phyloP scores from a whole-genome alignment of 805 yeast species.

The Kodamaea neixiangensis region DNA sequence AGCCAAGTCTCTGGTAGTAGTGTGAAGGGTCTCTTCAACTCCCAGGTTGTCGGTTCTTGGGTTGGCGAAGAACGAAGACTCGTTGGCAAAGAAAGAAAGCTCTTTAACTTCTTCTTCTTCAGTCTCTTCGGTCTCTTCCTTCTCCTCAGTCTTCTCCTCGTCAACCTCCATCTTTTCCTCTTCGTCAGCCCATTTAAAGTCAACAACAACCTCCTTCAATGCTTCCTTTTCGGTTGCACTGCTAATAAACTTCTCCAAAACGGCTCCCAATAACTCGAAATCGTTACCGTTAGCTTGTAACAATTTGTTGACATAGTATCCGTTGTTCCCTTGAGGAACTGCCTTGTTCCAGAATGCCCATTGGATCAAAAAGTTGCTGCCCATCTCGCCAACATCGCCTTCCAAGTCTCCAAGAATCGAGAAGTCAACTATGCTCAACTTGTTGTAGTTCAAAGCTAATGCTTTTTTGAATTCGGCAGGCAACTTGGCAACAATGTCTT shows the following conservation, averaged over 20 bases:
- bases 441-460: conserved; percentile 53
- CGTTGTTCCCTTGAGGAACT: conserved; percentile 55
- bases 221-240: conserved; percentile 51
- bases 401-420: conserved; percentile 64
- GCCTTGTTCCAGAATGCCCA: conserved; percentile 77
- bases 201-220: conserved; percentile 37
- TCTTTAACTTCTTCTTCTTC: conserved; percentile 29
- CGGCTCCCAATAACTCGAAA: conserved; percentile 76
- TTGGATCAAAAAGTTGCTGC: conserved; percentile 65
- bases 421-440: conserved; percentile 61
- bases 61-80: conserved; percentile 66
- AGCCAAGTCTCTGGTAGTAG: conserved; percentile 50
- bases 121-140: conserved; percentile 14
- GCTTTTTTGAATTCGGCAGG: conserved; percentile 54
- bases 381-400: conserved; percentile 25
- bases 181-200: conserved; percentile 34
- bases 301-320: conserved; percentile 72
- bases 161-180: conserved; percentile 36
- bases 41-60: conserved; percentile 45
- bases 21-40: conserved; percentile 37
- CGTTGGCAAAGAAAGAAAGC: conserved; percentile 56
- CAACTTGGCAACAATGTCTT: conserved; percentile 54
- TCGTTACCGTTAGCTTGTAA: conserved; percentile 80
- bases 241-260: conserved; percentile 63
- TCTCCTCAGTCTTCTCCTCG: conserved; percentile 21